These are phyloP conservation scores for Penicillium sp. DNA, from an alignment of 2,329 filamentous ascomycete genomes.

Conservation along the genomic window DNA sequence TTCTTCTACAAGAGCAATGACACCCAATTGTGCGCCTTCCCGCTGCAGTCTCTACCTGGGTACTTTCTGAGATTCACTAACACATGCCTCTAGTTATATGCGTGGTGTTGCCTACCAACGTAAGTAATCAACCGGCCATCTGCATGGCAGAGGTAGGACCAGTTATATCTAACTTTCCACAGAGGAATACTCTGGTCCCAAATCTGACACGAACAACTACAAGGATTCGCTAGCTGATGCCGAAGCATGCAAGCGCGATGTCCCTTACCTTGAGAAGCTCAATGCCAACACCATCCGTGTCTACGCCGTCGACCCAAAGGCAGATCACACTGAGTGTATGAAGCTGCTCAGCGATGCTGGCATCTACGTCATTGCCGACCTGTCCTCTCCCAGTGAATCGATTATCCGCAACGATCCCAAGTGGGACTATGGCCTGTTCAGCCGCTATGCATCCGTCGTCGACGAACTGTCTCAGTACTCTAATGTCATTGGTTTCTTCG, in stretches of 20 bases:
- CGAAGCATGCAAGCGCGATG: slow-evolving; percentile 75
- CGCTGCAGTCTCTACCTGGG: background rate
- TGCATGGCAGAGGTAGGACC: background rate
- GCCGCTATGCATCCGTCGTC: slow-evolving; percentile 80
- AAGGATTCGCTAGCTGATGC: slow-evolving; percentile 79
- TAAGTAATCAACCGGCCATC: slow-evolving; percentile 2
- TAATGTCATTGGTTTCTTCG: slow-evolving; percentile 95
- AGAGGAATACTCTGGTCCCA: slow-evolving; percentile 66
- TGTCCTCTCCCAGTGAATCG: slow-evolving; percentile 77
- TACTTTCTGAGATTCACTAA: slow-evolving; percentile 7
- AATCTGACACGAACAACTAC: slow-evolving; percentile 62
- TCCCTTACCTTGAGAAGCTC: slow-evolving; percentile 77
- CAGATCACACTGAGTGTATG: slow-evolving; percentile 84
- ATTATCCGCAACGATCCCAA: slow-evolving; percentile 80
- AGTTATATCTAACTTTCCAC: background rate
- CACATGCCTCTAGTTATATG: slow-evolving; percentile 62
- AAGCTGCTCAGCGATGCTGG: slow-evolving; percentile 75
- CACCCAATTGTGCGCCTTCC: slow-evolving; percentile 60
- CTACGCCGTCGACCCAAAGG: slow-evolving; percentile 82
- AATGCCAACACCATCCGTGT: slow-evolving; percentile 90
- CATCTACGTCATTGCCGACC: slow-evolving; percentile 92
- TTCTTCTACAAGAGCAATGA: slow-evolving; percentile 86
- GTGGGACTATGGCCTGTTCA: slow-evolving; percentile 78
- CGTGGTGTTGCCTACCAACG: slow-evolving; percentile 91
- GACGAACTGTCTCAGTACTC: slow-evolving; percentile 78